Base-by-base conservation (phyloP, 1,284 basidiomycete species). In the Bjerkandera adusta region DNA sequence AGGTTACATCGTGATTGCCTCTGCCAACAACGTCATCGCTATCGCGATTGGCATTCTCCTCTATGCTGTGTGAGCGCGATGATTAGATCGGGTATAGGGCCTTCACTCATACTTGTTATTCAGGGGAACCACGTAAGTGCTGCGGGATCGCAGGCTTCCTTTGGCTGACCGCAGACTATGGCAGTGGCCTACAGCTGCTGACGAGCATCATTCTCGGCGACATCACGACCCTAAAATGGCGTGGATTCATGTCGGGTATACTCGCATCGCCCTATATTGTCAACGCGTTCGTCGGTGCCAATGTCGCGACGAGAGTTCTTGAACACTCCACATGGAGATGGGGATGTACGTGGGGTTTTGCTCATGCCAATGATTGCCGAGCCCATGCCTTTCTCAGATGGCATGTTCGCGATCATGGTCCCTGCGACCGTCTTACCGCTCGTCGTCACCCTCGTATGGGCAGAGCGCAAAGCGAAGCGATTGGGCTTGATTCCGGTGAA, bases 191-290 rank as follows among this genome's bases (percentile, higher is more conserved):
- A 18, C 86, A 89, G 64, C 71, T 91, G 35, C 72, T 89, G 11
- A 81, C 79, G n/a, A 81, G 83, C 52, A 80, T 89, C 50, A 76
- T 88, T 57, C 81, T 87, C 47, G 89, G 89, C 15, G 89, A 93
- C 60, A 83, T 87, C 55, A 91, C 90, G 2, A 84, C 81, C 2
- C 75, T 91, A 10, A 75, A 81, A 58, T 92, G 86, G 85, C 77
- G 89, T 48, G 88, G 86, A 10, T 70, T 92, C 8, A 77, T 86
- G n/a, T 76, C 81, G 2, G 74, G 75, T 12, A 64, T 86, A 13
- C 75, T 79, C 22, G 80, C 81, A 5, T 62, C 83, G 30, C 88
- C 88, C 12, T 88, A 84, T 67, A 68, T 87, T 54, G 68, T 88
- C 66, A 75, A 80, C 64, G 69, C 75, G 36, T 90, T 83, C 64